These are phyloP conservation scores for Corylus americana DNA, from an alignment of 306 rosid genomes.

Conservation along the genomic window DNA sequence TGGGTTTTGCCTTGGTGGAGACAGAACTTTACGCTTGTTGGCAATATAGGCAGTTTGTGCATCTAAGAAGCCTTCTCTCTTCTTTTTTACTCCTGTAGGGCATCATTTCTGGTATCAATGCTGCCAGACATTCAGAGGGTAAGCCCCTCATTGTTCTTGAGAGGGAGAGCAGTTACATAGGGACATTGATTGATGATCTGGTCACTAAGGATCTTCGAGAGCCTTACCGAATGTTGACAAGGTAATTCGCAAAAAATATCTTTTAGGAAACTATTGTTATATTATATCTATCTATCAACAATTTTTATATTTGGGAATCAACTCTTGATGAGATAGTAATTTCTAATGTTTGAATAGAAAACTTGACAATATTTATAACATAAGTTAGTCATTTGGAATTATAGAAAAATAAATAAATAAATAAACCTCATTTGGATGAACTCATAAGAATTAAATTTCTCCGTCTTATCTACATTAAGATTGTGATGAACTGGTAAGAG, in stretches of 20 bases:
- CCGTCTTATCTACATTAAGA: background rate
- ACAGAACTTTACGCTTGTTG: slow-evolving; percentile 10
- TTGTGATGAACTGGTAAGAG: background rate
- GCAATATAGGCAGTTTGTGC: slow-evolving; percentile 18
- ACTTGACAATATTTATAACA: background rate
- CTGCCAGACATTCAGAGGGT: slow-evolving; percentile 84
- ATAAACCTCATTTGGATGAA: background rate
- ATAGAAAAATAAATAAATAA: background rate
- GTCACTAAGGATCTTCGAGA: slow-evolving; percentile 66
- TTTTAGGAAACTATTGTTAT: slow-evolving; percentile 6
- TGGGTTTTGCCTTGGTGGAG: background rate
- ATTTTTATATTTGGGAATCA: background rate
- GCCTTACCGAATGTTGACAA: slow-evolving; percentile 68
- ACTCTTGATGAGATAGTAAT: background rate
- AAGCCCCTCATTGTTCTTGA: slow-evolving; percentile 85
- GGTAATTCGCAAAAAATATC: slow-evolving; percentile 34
- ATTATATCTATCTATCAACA: background rate
- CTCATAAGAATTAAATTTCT: background rate
- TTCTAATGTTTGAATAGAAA: background rate
- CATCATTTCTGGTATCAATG: slow-evolving; percentile 89
- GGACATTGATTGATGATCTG: slow-evolving; percentile 83
- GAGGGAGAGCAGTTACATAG: slow-evolving; percentile 92
- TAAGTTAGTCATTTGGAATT: background rate
- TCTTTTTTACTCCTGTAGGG: slow-evolving; percentile 49
- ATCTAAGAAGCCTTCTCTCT: slow-evolving; percentile 20